Conservation (phyloP, 2,329 filamentous ascomycete species). For the Thelonectria rubi region DNA sequence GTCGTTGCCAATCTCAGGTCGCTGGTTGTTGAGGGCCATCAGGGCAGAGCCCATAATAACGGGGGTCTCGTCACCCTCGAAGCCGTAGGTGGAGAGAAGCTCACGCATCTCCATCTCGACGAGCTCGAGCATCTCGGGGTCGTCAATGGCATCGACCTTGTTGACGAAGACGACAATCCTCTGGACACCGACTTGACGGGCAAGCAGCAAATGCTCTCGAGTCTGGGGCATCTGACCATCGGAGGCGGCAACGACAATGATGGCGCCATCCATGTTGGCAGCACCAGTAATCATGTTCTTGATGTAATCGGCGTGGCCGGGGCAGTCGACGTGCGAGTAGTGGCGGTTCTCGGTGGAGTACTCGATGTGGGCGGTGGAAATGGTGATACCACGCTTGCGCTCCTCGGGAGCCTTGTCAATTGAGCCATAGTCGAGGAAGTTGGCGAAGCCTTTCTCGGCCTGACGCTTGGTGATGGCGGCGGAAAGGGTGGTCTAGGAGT, state of each 20-base stretch:
- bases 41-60: slow-evolving; percentile 97
- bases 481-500: slow-evolving; percentile 88
- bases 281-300: slow-evolving; percentile 99
- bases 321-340: slow-evolving; percentile 99
- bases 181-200: slow-evolving; percentile 97
- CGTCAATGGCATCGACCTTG: slow-evolving; percentile 97
- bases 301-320: slow-evolving; percentile 99
- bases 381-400: slow-evolving; percentile 99
- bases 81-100: slow-evolving; percentile 89
- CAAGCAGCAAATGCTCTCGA: slow-evolving; percentile 95
- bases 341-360: slow-evolving; percentile 94
- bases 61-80: slow-evolving; percentile 97
- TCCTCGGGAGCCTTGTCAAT: slow-evolving; percentile 99
- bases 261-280: slow-evolving; percentile 98
- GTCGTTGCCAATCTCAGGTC: slow-evolving; percentile 83
- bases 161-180: slow-evolving; percentile 99
- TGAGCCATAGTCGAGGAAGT: slow-evolving; percentile 94
- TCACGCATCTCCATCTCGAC: slow-evolving; percentile 99
- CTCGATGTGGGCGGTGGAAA: slow-evolving; percentile 98
- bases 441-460: slow-evolving; percentile 91
- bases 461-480: slow-evolving; percentile 99
- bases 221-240: slow-evolving; percentile 99
- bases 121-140: slow-evolving; percentile 99
- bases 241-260: slow-evolving; percentile 97
- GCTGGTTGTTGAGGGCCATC: slow-evolving; percentile 87